Base-by-base conservation (phyloP, 2,329 filamentous ascomycete genomes). In the Gnomoniopsis sp. region DNA sequence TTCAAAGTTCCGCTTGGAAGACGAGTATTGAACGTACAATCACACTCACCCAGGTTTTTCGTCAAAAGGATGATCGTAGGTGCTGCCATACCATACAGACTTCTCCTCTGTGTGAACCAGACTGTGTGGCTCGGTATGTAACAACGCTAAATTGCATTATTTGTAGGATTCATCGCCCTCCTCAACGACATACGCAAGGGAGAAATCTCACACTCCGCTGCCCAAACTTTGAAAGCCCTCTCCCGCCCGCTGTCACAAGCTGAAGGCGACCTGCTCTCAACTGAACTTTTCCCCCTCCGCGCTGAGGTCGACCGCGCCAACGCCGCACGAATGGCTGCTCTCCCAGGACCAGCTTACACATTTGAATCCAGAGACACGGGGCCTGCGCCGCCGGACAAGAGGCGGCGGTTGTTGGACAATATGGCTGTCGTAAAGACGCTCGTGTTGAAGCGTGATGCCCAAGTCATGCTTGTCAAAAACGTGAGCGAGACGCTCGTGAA, bases 401-500 rank as follows among this genome's bases (percentile, higher is more conserved):
- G 86, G 23, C 85, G 88, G 49, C 86, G 82, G 64, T 71, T 91
- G 0, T 75, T 91, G 2, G 71, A 79, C 2, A 89, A 86, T 64
- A 89, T 88, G 77, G 90, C 91, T 82, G 88, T 88, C 0, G 87
- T 88, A 0, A 79, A 81, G 62, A 66, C 71, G 0, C 81, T 91
- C 19, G 79, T 83, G 38, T 74, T 91, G 34, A 91, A 91, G 70
- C 88, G 88, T 65, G 88, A 88, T 8, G 85, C 88, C 0, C 88
- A 91, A 68, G 88, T 91, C 54, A 91, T 91, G 88, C 75, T 91
- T 15, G 89, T 91, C 73, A 91, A 91, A 69, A 91, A 91, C 65
- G 86, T 90, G 71, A 88, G 91, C 67, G 87, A 90, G 46, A 83
- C 79, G 0, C 79, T 91, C 1, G 88, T 91, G 62, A 91, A 91